Base-by-base conservation (phyloP, 495 filamentous ascomycete genomes). In the Tetracladium setigerum region DNA sequence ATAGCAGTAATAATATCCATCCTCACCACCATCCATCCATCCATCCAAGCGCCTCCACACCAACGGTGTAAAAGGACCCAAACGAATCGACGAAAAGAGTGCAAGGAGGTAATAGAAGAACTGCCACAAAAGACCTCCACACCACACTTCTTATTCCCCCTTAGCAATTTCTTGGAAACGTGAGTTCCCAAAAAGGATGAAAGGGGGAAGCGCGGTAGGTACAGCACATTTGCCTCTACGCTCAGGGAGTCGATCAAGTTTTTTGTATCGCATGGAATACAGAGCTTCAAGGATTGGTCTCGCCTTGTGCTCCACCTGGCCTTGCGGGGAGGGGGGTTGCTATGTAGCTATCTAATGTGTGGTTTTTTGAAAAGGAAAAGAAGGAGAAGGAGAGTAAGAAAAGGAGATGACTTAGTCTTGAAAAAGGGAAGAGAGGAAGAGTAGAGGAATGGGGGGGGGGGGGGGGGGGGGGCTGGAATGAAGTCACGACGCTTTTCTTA, bases 251-350 rank as follows among this genome's bases (percentile, higher is more conserved):
- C 18, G 42, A 14, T 27, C 36, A 44, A 53, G 54, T 58, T 73
- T 62, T 44, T 64, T 79, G 46, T 79, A 65, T 71, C 75, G 75
- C 74, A 73, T 73, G 73, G 73, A 77, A 77, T 77, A 79, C 74
- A 79, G 71, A 76, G 74, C 69, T 70, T 65, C 74, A 79, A 77
- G 74, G 75, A 79, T 72, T 62, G 71, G 57, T 74, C 75, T 76
- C 74, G 72, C 75, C 74, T 77, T 77, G 75, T 73, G 68, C 74
- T 77, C 73, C 75, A 77, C 73, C 73, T 72, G 64, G 71, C 68
- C 72, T 67, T 70, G 74, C 73, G 69, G 71, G 66, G 50, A 43
- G 33, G 13, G 43, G 41, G 46, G 42, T 42, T 42, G 22, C 41
- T 12, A 18, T 33, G 44, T 22, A 34, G 41, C 8, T 31, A 18